Conservation (phyloP, 1,139 yeast genomes). For the Saccharomyces hybrid region DNA sequence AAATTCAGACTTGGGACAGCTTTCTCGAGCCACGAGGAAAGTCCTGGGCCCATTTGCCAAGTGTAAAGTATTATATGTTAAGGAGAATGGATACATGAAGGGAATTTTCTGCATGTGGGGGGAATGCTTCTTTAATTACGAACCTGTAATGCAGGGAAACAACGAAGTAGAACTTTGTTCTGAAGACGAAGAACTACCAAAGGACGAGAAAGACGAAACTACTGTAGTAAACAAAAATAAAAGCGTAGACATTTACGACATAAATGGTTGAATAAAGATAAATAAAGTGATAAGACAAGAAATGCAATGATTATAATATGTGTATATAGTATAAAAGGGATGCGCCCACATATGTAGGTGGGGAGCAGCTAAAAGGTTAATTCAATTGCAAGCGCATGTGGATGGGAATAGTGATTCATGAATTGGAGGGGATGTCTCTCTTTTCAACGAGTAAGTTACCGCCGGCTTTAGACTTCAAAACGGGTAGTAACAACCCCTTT, state of each 20-base stretch:
- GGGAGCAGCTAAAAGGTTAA: background rate
- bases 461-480: conserved; percentile 13
- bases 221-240: background rate
- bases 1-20: conserved; percentile 53
- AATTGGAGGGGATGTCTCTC: conserved; percentile 21
- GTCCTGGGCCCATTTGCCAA: conserved; percentile 40
- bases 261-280: background rate
- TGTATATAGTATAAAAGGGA: background rate
- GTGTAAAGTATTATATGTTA: conserved; percentile 44
- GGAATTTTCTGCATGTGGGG: conserved; percentile 62
- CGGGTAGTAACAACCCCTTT: conserved; percentile 12
- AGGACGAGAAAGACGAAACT: background rate
- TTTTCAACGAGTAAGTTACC: conserved; percentile 16
- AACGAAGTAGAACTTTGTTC: background rate
- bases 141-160: background rate
- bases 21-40: conserved; percentile 40
- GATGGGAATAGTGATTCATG: conserved; percentile 5
- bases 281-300: background rate
- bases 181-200: conserved; percentile 1
- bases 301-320: background rate
- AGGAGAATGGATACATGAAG: conserved; percentile 38
- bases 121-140: conserved; percentile 24
- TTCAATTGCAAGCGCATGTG: background rate
- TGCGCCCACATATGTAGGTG: too few species aligned
- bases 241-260: background rate